These are phyloP conservation scores for Backusella circina DNA, from an alignment of 192 early-diverging fungal species.

Conservation along the genomic window DNA sequence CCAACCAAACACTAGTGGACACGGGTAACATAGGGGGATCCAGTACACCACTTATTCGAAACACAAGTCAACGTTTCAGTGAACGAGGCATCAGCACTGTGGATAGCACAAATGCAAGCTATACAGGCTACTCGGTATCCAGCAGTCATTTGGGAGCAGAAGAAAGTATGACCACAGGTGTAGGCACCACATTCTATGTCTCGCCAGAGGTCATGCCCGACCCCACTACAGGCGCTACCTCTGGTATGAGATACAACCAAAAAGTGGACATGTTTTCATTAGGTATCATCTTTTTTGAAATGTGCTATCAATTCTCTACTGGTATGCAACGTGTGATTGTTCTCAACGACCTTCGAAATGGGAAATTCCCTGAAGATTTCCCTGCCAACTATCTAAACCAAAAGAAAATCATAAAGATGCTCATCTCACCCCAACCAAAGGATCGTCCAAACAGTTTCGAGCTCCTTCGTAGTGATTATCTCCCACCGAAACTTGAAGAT, in stretches of 20 bases:
- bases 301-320: conserved; percentile 69
- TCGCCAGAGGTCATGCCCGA: conserved; percentile 68
- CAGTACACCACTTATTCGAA: neutral
- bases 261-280: conserved; percentile 87
- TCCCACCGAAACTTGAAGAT: conserved; percentile 86
- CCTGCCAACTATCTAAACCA: conserved; percentile 62
- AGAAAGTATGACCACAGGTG: conserved; percentile 71
- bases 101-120: neutral
- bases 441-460: conserved; percentile 78
- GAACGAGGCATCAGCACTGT: neutral
- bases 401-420: conserved; percentile 61
- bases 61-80: neutral
- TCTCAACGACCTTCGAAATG: conserved; percentile 65
- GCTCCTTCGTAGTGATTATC: conserved; percentile 70
- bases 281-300: conserved; percentile 76
- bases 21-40: neutral
- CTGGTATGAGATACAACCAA: conserved; percentile 62
- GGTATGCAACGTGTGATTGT: conserved; percentile 73
- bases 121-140: conserved; percentile 16
- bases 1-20: conserved; percentile 38
- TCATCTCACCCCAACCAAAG: conserved; percentile 75
- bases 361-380: conserved; percentile 76
- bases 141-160: conserved; percentile 36
- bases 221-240: conserved; percentile 32
- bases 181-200: conserved; percentile 92